Evolutionary conservation across 768 basidiomycete genomes (phyloP), one percentile per base, ranked within the genome.

Genomic region (Coprinopsis marcescibilis): DNA sequence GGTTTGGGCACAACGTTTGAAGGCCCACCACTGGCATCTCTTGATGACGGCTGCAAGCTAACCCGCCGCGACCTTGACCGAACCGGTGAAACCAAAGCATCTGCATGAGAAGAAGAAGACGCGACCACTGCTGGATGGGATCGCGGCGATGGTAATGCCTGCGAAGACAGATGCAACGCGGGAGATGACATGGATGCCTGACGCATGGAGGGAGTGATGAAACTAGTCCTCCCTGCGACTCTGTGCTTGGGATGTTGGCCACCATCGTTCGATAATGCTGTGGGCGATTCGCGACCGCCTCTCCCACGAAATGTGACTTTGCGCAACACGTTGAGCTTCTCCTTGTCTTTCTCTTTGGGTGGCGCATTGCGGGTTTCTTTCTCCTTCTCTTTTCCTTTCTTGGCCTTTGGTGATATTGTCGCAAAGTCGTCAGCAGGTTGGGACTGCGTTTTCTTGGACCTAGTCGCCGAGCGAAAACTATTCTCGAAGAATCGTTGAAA

Each of bases 111-210:
- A 15, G 76, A 70, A 20, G 78, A 72, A 40, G 73, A 71, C 15
- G 63, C 67, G 48, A 75, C 67, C 15, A 76, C 60, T 45, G 69
- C 65, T 15, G 74, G 61, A 49, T 71, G 73, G 32, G 75, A 73
- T 57, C 69, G 73, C n/a, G 75, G 71, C 27, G 80, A 77, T 42
- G 76, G 73, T 42, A 72, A 57, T 26, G 76, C 67, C 63, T 76
- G 73, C 21, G 80, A 79, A 42, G 76, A 76, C 46, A 83, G 71
- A 56, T 84, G 81, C 35, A 89, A 63, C 23, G 81, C 74, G 44
- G 87, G 86, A 17, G 85, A 85, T 47, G 86, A 89, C 70, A 83
- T 73, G 38, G 87, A 85, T 30, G 77, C 86, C 51, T 75, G 75
- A 46, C 79, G 75, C 50, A 87, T 64, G 29, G 84, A 85, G 35